phyloP scores from a whole-genome alignment of 129 eudicot genomes.

The Rutidosis leptorrhynchoides region DNA sequence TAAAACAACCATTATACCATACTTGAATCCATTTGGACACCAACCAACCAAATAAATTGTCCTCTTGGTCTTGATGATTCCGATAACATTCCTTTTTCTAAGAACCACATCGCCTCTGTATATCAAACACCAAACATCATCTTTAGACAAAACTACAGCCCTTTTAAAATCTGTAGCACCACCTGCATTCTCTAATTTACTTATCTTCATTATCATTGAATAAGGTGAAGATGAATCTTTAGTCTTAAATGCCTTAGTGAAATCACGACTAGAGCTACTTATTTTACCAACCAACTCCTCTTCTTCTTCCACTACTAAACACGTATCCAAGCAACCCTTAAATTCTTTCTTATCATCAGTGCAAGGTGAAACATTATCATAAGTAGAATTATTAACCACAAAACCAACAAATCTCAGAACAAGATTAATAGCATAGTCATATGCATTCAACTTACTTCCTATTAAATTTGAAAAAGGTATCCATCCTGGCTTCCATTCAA shows the following conservation, averaged over 20 bases:
- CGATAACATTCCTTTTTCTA: no score
- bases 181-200: constrained; percentile 24
- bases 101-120: no score
- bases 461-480: no score
- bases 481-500: no score
- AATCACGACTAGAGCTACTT: constrained; percentile 52
- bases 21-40: no score
- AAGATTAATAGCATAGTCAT: no score
- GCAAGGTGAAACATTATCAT: constrained; percentile 43
- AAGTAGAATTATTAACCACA: constrained; percentile 60
- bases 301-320: constrained; percentile 40
- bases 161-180: constrained; percentile 28
- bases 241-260: constrained; percentile 36
- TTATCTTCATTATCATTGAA: constrained; percentile 45
- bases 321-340: constrained; percentile 31
- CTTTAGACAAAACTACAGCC: constrained; percentile 22
- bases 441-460: no score
- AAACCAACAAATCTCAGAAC: no score
- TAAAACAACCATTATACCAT: no score
- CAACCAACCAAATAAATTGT: no score
- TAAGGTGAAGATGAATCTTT: constrained; percentile 40
- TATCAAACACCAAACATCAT: no score
- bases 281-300: constrained; percentile 36
- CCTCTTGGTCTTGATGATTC: no score
- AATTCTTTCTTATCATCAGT: constrained; percentile 26